Evolutionary conservation across 352 stramenopile genomes (phyloP).

Genomic region (Porosira glacialis): DNA sequence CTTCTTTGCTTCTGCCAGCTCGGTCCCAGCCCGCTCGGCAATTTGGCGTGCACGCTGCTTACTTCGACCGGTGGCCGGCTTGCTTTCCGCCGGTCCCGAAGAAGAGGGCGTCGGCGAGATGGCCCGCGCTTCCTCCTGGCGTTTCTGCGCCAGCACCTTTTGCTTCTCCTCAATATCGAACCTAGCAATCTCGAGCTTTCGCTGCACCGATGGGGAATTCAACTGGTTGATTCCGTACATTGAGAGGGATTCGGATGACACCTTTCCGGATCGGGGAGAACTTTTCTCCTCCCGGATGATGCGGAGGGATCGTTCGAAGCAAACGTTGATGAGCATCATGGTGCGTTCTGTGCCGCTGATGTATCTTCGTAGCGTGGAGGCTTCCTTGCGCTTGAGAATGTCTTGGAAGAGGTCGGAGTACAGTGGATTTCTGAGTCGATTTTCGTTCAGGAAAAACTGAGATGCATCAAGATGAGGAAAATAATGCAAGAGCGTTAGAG

Average conservation of each 20-base stretch:
- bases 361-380: slow-evolving; percentile 86
- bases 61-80: slow-evolving; percentile 18
- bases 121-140: slow-evolving; percentile 44
- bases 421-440: slow-evolving; percentile 76
- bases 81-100: slow-evolving; percentile 33
- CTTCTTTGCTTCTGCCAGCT: slow-evolving; percentile 40
- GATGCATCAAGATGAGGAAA: slow-evolving; percentile 36
- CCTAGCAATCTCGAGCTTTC: slow-evolving; percentile 49
- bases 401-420: slow-evolving; percentile 92
- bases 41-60: slow-evolving; percentile 16
- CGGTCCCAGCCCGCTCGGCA: slow-evolving; percentile 30
- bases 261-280: slow-evolving; percentile 28
- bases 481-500: no score
- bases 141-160: slow-evolving; percentile 56
- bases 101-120: slow-evolving; percentile 23
- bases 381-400: slow-evolving; percentile 85
- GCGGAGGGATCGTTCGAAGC: slow-evolving; percentile 83
- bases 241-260: slow-evolving; percentile 25
- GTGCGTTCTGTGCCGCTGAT: slow-evolving; percentile 86
- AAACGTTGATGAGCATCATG: slow-evolving; percentile 87
- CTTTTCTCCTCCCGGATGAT: slow-evolving; percentile 80
- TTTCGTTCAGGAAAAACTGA: slow-evolving; percentile 69
- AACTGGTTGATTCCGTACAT: slow-evolving; percentile 70
- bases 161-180: slow-evolving; percentile 68
- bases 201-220: slow-evolving; percentile 48